Base-by-base conservation (phyloP, 2,329 filamentous ascomycete species). In the Byssochlamys sp. region DNA sequence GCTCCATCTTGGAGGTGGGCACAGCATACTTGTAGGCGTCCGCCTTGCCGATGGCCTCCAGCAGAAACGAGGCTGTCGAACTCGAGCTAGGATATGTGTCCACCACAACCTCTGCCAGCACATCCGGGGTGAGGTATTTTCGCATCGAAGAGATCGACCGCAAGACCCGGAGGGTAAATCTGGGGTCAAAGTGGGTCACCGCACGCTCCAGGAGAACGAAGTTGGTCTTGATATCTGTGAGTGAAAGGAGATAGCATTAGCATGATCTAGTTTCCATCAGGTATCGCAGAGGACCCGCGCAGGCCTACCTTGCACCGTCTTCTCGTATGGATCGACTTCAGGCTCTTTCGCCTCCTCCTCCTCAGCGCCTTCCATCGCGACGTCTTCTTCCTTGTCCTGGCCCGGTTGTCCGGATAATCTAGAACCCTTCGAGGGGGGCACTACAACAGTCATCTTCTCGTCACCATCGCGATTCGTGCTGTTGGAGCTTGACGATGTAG, bases 101-200 rank as follows among this genome's bases (percentile, higher is more conserved):
- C 65, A 85, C 84, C 69, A 96, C 88, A 67, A 88, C 87, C 73
- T 89, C 85, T 54, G 86, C 84, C 64, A 96, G 80, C 65, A 95
- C 86, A 65, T 92, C 89, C 58, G 89, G 83, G 12, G 87, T 89
- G 65, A 96, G 82, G 64, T 90, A 85, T 81, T 97, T 97, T 73
- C 94, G 90, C 73, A 97, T 86, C 57, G 91, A 91, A 48, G 94
- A 96, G 77, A 97, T 95, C 66, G 91, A 95, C 68, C 94, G 88
- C 62, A 99, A 84, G 61, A 94, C 94, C 71, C 94, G 85, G 62
- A 99, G 87, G 58, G 92, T 90, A 77, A 96, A 99, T 79, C 94
- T 87, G 59, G 91, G 85, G 77, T 99, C 94, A 74, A 97, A 99
- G 67, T 95, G 85, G 63, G 86, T 82, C 63, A 99, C 92, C 64